Evolutionary conservation across 192 early-diverging fungal species (phyloP).

Genomic region (Phlyctochytrium arcticum): DNA sequence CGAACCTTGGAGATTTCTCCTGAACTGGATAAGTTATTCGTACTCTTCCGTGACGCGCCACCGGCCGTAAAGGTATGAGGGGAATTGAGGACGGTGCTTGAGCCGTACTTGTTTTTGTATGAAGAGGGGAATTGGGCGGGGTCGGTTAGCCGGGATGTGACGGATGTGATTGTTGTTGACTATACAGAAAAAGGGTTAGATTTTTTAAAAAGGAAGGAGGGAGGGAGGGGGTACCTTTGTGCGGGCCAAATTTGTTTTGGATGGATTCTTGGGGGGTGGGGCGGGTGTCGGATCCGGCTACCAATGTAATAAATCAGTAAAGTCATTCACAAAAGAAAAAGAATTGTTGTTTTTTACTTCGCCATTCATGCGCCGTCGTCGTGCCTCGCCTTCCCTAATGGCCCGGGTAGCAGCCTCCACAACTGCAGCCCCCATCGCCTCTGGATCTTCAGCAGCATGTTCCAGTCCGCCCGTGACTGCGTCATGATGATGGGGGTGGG

Average conservation of each 20-base stretch:
- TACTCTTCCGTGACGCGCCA: too few relatives aligned
- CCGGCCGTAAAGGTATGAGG: too few relatives aligned
- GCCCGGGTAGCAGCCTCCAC: neutral
- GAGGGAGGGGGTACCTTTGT: neutral
- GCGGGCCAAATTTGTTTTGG: too few relatives aligned
- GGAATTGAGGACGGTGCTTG: too few relatives aligned
- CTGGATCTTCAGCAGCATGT: neutral
- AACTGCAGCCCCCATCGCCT: neutral
- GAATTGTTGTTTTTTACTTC: neutral
- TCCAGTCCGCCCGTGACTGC: neutral
- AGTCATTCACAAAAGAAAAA: neutral
- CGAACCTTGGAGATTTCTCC: too few relatives aligned
- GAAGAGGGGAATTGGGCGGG: slow-evolving; percentile 22
- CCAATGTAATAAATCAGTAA: too few relatives aligned
- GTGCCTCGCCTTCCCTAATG: neutral
- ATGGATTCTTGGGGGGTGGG: too few relatives aligned
- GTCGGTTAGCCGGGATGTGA: slow-evolving; percentile 25
- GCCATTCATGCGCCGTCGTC: neutral
- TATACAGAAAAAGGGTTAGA: neutral
- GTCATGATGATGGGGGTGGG: neutral
- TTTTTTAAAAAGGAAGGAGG: neutral
- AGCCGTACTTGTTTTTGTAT: slow-evolving; percentile 24
- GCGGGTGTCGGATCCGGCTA: neutral
- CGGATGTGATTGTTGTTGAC: slow-evolving; percentile 6
- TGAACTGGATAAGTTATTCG: too few relatives aligned